Evolutionary conservation across 495 filamentous ascomycete species (phyloP).

Genomic region (Aspergillus incahuasiensis): DNA sequence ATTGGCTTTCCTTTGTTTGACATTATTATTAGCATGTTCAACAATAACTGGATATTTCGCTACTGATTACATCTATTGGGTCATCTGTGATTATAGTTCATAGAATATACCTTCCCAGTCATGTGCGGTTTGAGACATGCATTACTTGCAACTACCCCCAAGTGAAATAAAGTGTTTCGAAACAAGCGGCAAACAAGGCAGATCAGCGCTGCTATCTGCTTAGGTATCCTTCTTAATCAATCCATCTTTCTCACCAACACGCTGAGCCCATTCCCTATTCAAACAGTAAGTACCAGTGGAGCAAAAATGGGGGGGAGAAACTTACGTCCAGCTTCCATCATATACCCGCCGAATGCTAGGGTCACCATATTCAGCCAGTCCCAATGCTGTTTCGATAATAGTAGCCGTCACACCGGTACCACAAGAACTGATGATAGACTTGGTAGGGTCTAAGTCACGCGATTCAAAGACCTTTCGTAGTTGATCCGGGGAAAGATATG

Average conservation of each 20-base stretch:
- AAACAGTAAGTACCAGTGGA: constrained; percentile 15
- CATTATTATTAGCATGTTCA: not conserved
- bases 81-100: not conserved
- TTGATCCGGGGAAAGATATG: constrained; percentile 66
- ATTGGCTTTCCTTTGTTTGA: not conserved
- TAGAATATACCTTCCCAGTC: not conserved
- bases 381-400: constrained; percentile 82
- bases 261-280: constrained; percentile 70
- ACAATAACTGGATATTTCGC: not conserved
- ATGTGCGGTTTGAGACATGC: not conserved
- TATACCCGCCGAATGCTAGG: constrained; percentile 71
- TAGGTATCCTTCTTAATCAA: constrained; percentile 53
- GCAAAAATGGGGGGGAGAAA: constrained; percentile 20
- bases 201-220: not conserved
- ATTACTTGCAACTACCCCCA: not conserved
- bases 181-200: not conserved
- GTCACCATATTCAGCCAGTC: constrained; percentile 68
- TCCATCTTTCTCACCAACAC: constrained; percentile 54
- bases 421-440: constrained; percentile 82
- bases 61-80: not conserved
- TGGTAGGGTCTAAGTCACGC: constrained; percentile 73
- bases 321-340: constrained; percentile 97
- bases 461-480: constrained; percentile 70
- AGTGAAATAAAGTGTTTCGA: not conserved
- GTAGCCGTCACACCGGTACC: constrained; percentile 95